Evolutionary conservation across 2,329 filamentous ascomycete genomes (phyloP).

Genomic region (Xylaria sp.): DNA sequence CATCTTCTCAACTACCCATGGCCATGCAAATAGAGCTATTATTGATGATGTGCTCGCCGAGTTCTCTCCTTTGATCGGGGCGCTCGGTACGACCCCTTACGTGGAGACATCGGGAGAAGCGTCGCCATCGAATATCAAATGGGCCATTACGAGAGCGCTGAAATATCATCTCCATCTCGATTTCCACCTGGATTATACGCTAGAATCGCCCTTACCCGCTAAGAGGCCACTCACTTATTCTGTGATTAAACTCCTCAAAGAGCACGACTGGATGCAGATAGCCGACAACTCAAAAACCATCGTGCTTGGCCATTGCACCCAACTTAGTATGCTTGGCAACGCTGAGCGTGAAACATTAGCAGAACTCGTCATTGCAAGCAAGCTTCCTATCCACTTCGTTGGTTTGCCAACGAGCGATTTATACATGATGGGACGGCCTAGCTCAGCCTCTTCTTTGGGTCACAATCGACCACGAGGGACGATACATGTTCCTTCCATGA

Average conservation of each 20-base stretch:
- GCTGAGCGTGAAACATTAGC: constrained; percentile 63
- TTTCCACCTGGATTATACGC: constrained; percentile 78
- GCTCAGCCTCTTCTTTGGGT: constrained; percentile 35
- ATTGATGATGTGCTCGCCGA: constrained; percentile 50
- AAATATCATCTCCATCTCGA: constrained; percentile 68
- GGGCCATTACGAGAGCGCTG: constrained; percentile 68
- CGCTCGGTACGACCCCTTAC: constrained; percentile 75
- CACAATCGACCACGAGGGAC: constrained; percentile 65
- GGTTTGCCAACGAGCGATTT: constrained; percentile 77
- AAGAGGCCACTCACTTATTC: constrained; percentile 63
- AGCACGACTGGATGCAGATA: constrained; percentile 59
- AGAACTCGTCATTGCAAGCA: constrained; percentile 56
- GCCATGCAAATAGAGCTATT: constrained; percentile 63
- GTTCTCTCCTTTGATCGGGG: constrained; percentile 60
- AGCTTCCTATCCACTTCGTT: constrained; percentile 72
- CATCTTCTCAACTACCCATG: constrained; percentile 66
- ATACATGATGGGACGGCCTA: constrained; percentile 73
- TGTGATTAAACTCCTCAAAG: constrained; percentile 63
- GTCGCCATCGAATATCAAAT: constrained; percentile 68
- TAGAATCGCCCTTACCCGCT: constrained; percentile 56
- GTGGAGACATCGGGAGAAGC: constrained; percentile 66
- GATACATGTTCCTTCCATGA: constrained; percentile 69
- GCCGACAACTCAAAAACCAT: constrained; percentile 59
- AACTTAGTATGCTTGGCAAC: constrained; percentile 66
- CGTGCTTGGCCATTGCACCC: constrained; percentile 75